These are phyloP conservation scores for Citrus australasica DNA, from an alignment of 345 rosid genomes.

Conservation along the genomic window DNA sequence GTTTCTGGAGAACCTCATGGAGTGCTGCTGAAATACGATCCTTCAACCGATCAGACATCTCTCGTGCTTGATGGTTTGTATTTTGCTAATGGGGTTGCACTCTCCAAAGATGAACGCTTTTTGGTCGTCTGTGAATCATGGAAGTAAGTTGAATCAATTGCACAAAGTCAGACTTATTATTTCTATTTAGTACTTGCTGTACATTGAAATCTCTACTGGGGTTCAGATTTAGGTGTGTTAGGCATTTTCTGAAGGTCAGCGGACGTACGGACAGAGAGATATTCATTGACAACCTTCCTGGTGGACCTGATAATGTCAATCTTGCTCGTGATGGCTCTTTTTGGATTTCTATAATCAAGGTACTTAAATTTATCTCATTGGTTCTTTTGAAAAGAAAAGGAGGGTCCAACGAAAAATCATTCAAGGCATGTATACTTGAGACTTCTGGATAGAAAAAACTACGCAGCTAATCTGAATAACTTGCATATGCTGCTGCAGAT, in stretches of 20 bases:
- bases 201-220: not conserved
- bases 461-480: no score
- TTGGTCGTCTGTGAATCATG: conserved; percentile 45
- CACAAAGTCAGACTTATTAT: not conserved
- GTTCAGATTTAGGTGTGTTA: conserved; percentile 40
- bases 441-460: no score
- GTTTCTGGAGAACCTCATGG: conserved; percentile 55
- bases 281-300: conserved; percentile 44
- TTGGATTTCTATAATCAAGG: conserved; percentile 43
- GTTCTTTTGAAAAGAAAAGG: no score
- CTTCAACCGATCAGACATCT: conserved; percentile 26
- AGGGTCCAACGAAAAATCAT: no score
- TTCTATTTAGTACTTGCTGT: no score
- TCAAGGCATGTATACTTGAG: no score
- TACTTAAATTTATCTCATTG: not conserved
- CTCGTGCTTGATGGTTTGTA: conserved; percentile 31
- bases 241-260: conserved; percentile 42
- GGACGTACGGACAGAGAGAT: conserved; percentile 30
- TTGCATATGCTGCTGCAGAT: no score
- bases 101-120: conserved; percentile 37
- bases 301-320: conserved; percentile 49
- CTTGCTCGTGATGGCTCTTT: conserved; percentile 55
- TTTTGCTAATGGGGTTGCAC: conserved; percentile 52
- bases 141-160: conserved; percentile 26
- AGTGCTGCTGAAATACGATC: conserved; percentile 50